Conservation (phyloP, 2,329 filamentous ascomycete genomes). For the Canariomyces notabilis region DNA sequence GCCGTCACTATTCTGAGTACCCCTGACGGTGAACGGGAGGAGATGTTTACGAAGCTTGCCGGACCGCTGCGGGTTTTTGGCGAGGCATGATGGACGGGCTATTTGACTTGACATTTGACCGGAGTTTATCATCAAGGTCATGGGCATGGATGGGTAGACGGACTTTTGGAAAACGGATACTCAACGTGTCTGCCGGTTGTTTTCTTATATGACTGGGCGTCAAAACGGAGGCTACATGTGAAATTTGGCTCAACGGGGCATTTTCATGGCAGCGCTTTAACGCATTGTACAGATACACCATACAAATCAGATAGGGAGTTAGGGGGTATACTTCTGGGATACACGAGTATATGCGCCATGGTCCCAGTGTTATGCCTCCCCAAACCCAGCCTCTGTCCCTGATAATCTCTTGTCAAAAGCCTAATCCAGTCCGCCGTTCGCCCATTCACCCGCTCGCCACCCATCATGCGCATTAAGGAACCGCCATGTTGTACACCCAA, state of each 20-base stretch:
- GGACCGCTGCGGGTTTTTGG: constrained; percentile 51
- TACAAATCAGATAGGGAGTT: neutral
- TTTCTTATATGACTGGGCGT: too few relatives aligned
- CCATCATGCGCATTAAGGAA: neutral
- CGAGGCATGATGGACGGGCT: constrained; percentile 14
- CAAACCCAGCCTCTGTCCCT: neutral
- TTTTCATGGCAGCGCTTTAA: constrained; percentile 10
- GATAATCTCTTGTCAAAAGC: neutral
- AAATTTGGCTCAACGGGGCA: constrained; percentile 10
- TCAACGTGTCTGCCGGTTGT: constrained; percentile 24
- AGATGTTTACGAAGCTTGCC: constrained; percentile 76
- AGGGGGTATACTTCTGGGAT: neutral
- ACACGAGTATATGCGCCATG: neutral
- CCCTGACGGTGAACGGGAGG: constrained; percentile 74
- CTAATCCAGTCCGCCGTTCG: too few relatives aligned
- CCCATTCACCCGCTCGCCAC: neutral
- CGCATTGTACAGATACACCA: constrained; percentile 7
- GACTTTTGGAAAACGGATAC: constrained; percentile 18
- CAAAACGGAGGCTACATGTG: constrained; percentile 1
- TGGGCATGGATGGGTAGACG: neutral
- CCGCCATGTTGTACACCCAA: constrained; percentile 11
- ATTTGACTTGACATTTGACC: neutral
- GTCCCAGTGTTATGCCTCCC: neutral
- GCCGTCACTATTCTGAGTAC: constrained; percentile 84
- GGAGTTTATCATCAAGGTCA: constrained; percentile 5